Base-by-base conservation (phyloP, 495 filamentous ascomycete species). In the Neurospora sublineolata region DNA sequence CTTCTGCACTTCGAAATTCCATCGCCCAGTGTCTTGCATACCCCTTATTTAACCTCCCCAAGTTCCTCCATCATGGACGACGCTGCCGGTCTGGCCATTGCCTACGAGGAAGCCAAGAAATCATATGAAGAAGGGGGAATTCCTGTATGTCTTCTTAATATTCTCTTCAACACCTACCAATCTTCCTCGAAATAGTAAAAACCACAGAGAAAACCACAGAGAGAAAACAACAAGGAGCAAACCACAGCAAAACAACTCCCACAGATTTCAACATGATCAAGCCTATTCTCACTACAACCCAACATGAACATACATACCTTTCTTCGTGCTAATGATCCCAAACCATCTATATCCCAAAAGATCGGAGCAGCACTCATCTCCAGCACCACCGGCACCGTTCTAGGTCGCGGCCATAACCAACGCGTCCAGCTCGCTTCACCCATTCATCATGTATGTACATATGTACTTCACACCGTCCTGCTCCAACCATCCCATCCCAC, bases 401-500 rank as follows among this genome's bases (percentile, higher is more conserved):
- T 95, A 3, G 92, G 91, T n/a, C 87, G 87, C 40, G 92, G 92
- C 9, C 93, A 92, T 76, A 95, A 95, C 75, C 90, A 92, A 90
- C 83, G 92, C 41, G 85, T 93, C 52, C 92, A 96, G 78, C 91
- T 90, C 41, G 87, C 86, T 20, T 92, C 90, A 71, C 84, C 91
- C 16, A 92, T 91, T 38, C 85, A 92, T 70, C 91, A 94, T 84
- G 92, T 94, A 80, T 36, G 33, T 36, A 33, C 6, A 5, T n/a
- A n/a, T n/a, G n/a, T n/a, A n/a, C 33, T 36, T 7, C 33, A 36
- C 33, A 0, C 33, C 33, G 5, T 4, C 30, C 30, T 1, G 30
- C 33, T 36, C 33, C 33, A 36, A 7, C 33, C 33, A 36, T 36
- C 33, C 33, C 33, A 36, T 36, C 33, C 33, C 33, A 36, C 33